phyloP scores from a whole-genome alignment of 2,329 filamentous ascomycete genomes.

The Ploettnerulaceae sp. region DNA sequence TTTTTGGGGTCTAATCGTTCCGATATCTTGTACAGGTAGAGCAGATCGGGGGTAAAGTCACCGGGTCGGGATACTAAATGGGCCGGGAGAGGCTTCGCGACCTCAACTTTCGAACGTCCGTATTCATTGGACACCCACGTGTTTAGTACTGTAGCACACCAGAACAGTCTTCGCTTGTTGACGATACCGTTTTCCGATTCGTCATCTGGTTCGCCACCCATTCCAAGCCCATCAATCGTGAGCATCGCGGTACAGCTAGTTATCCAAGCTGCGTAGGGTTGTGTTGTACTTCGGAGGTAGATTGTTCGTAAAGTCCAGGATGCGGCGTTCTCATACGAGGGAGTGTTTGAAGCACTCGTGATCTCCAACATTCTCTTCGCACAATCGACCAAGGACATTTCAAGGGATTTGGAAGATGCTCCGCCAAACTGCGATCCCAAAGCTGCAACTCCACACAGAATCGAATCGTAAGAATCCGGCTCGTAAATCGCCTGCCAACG shows the following conservation, averaged over 20 bases:
- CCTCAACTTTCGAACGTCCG: slow-evolving; percentile 4
- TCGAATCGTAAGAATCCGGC: slow-evolving; percentile 6
- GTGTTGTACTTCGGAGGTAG: slow-evolving; percentile 6
- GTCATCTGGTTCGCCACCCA: slow-evolving; percentile 1
- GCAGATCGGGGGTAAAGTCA: slow-evolving; percentile 8
- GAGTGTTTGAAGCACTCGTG: slow-evolving; percentile 6
- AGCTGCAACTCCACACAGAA: slow-evolving; percentile 6
- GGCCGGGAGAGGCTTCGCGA: background rate
- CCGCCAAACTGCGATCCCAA: slow-evolving; percentile 6
- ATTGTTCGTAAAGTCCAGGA: slow-evolving; percentile 3
- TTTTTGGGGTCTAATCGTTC: slow-evolving; percentile 5
- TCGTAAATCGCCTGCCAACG: slow-evolving; percentile 6
- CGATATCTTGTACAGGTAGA: slow-evolving; percentile 5
- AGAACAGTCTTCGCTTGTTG: slow-evolving; percentile 2
- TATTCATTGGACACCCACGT: slow-evolving; percentile 9
- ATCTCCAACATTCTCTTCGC: slow-evolving; percentile 8
- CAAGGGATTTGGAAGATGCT: slow-evolving; percentile 1
- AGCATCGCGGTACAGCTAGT: slow-evolving; percentile 8
- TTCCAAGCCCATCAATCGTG: slow-evolving; percentile 4
- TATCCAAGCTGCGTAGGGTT: slow-evolving; percentile 7
- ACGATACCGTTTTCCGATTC: background rate
- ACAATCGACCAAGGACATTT: slow-evolving; percentile 3
- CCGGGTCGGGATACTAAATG: slow-evolving; percentile 1
- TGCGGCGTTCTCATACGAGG: slow-evolving; percentile 6
- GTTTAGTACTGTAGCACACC: slow-evolving; percentile 7